These are phyloP conservation scores for Mollisia scopiformis DNA, from an alignment of 2,329 filamentous ascomycete genomes.

Conservation along the genomic window DNA sequence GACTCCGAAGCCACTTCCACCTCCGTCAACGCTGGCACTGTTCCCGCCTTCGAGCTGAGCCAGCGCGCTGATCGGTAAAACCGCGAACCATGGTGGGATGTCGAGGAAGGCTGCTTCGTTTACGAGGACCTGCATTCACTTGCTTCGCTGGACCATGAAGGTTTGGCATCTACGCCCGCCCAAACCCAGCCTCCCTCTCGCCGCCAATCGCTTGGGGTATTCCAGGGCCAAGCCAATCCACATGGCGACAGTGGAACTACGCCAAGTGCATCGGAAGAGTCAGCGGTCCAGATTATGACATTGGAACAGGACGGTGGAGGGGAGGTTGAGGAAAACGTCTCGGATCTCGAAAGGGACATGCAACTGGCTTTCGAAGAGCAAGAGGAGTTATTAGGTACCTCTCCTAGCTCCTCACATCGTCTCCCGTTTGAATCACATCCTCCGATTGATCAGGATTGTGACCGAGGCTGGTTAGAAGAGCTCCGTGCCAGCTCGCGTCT, in stretches of 20 bases:
- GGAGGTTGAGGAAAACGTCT: conserved; percentile 8
- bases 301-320: conserved; percentile 6
- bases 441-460: conserved; percentile 13
- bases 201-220: neutral
- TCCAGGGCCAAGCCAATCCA: conserved; percentile 2
- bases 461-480: conserved; percentile 12
- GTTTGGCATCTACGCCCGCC: conserved; percentile 3
- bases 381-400: conserved; percentile 7
- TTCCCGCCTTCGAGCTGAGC: too few relatives aligned
- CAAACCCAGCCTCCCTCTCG: conserved; percentile 6
- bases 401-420: conserved; percentile 6
- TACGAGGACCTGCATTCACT: conserved; percentile 5
- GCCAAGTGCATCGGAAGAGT: conserved; percentile 1
- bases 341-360: conserved; percentile 10
- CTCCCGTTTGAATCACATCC: conserved; percentile 5
- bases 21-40: too few relatives aligned
- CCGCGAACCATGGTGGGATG: conserved; percentile 3
- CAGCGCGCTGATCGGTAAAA: neutral
- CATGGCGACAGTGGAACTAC: conserved; percentile 2
- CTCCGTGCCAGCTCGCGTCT: conserved; percentile 8
- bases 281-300: neutral
- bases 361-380: conserved; percentile 11
- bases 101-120: conserved; percentile 11
- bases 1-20: neutral
- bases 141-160: conserved; percentile 6